phyloP scores from a whole-genome alignment of 345 rosid species.

The Theobroma cacao region DNA sequence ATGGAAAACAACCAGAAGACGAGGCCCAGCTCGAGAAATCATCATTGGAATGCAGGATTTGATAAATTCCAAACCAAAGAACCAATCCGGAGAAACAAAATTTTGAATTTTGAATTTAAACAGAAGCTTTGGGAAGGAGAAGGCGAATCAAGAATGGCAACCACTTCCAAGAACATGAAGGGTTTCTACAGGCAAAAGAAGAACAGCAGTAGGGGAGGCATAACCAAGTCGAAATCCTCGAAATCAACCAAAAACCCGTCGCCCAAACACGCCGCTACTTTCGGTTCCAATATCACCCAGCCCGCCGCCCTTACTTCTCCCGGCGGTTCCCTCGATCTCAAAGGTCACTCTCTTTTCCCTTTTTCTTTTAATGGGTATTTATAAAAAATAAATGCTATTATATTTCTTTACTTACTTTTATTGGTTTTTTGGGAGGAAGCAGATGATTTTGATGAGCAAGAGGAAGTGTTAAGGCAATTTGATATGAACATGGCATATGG shows the following conservation, averaged over 20 bases:
- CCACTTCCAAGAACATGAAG: constrained; percentile 49
- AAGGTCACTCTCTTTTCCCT: constrained; percentile 32
- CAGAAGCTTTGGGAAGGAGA: neutral
- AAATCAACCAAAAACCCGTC: constrained; percentile 32
- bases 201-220: constrained; percentile 25
- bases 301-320: constrained; percentile 47
- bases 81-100: neutral
- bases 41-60: neutral
- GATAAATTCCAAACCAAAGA: neutral
- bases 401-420: no score
- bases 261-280: constrained; percentile 35
- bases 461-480: constrained; percentile 61
- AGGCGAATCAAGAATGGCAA: constrained; percentile 36
- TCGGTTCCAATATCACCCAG: constrained; percentile 43
- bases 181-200: constrained; percentile 66
- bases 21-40: neutral
- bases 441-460: constrained; percentile 48
- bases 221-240: constrained; percentile 33
- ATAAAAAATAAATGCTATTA: neutral
- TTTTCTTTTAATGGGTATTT: neutral
- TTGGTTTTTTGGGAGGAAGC: no score
- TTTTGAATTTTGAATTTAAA: constrained; percentile 16
- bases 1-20: neutral
- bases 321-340: constrained; percentile 53
- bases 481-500: constrained; percentile 87